These are phyloP conservation scores for Fusarium gaditjirri DNA, from an alignment of 2,329 filamentous ascomycete species.

Conservation along the genomic window DNA sequence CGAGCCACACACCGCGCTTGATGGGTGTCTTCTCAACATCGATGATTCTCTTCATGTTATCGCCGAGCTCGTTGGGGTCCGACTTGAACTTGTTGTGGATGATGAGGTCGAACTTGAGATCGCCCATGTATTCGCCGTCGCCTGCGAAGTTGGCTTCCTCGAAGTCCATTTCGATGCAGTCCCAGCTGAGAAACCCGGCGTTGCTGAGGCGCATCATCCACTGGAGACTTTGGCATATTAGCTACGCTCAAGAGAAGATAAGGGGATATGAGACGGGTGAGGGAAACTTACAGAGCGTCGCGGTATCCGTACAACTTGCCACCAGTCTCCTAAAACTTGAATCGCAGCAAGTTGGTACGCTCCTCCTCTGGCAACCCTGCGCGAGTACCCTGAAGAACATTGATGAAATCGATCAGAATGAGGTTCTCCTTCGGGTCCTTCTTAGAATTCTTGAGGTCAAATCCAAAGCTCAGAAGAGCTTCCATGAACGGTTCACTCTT, in stretches of 20 bases:
- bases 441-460: not conserved
- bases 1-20: not conserved
- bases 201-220: constrained; percentile 27
- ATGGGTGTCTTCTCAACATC: not conserved
- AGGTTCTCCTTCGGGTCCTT: not conserved
- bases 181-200: constrained; percentile 1
- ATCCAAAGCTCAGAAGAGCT: constrained; percentile 5
- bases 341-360: constrained; percentile 2
- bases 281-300: constrained; percentile 9
- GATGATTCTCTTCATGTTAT: not conserved
- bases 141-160: not conserved
- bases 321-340: not conserved
- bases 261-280: too few species aligned
- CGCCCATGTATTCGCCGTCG: not conserved
- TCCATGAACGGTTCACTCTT: not conserved
- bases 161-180: not conserved
- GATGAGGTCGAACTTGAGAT: not conserved
- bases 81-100: not conserved
- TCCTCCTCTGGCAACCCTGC: not conserved
- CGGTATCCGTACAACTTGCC: not conserved
- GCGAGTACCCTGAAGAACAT: not conserved
- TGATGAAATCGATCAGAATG: constrained; percentile 13
- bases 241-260: rapidly evolving
- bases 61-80: not conserved
- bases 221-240: constrained; percentile 5